Percentiles rank a stretch among this genome's conserved stretches.
These are phyloP conservation scores for Apiospora aurea DNA, from an alignment of 2,329 filamentous ascomycete species.

Conservation along the genomic window DNA sequence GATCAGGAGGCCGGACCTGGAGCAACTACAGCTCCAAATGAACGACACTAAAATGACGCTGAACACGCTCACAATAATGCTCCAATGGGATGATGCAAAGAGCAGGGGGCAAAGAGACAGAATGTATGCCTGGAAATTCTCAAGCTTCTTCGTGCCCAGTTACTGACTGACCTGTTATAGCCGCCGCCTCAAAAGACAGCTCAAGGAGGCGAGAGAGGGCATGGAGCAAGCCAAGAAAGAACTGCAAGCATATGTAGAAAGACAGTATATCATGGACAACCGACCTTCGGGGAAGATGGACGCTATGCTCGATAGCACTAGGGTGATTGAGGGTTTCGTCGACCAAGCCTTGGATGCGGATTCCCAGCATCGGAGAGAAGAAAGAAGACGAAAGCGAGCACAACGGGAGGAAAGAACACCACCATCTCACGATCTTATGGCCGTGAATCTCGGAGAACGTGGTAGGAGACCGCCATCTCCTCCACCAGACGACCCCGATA, in stretches of 20 bases:
- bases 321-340: conserved; percentile 27
- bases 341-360: conserved; percentile 21
- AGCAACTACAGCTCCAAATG: not conserved
- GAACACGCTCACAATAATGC: not conserved
- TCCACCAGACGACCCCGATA: not conserved
- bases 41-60: not conserved
- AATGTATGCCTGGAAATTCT: not conserved
- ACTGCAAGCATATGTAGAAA: not conserved
- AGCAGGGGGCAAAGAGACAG: not conserved
- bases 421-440: not conserved
- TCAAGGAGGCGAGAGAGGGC: not conserved
- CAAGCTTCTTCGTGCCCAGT: not conserved
- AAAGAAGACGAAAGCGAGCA: not conserved
- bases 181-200: not conserved
- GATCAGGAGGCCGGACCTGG: not conserved
- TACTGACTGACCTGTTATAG: not conserved
- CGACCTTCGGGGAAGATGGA: not conserved
- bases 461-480: not conserved
- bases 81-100: not conserved
- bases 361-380: conserved; percentile 25
- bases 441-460: no score
- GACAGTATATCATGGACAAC: not conserved
- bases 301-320: conserved; percentile 27
- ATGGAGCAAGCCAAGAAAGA: not conserved
- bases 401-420: not conserved